A percentile compares a stretch with the other conserved stretches of the same genome.
phyloP scores from a whole-genome alignment of 441 rosid genomes.

The Croton setiger region DNA sequence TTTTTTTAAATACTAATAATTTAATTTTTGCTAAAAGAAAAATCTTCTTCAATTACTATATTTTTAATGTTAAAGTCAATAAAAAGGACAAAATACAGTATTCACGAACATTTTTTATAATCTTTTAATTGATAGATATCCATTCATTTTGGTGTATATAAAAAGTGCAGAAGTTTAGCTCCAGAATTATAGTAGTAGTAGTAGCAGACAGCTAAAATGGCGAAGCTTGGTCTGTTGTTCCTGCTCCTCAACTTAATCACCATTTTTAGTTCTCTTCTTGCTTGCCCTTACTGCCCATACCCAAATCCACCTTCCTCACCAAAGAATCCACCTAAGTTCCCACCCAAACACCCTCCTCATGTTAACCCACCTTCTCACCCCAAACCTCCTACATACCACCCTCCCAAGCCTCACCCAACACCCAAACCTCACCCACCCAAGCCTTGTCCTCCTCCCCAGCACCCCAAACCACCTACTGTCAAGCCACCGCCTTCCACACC shows the following conservation, averaged over 20 bases:
- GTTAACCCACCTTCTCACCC: conserved; percentile 31
- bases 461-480: too few species aligned
- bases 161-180: not conserved
- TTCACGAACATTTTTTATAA: too few species aligned
- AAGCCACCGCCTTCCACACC: too few species aligned
- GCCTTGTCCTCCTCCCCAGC: too few species aligned
- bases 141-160: not conserved
- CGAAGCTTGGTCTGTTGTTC: conserved; percentile 20
- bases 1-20: too few species aligned
- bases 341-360: conserved; percentile 8
- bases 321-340: conserved; percentile 1
- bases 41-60: too few species aligned
- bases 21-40: too few species aligned
- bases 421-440: too few species aligned
- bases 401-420: conserved; percentile 29
- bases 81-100: too few species aligned
- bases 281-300: conserved; percentile 50
- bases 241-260: conserved; percentile 29
- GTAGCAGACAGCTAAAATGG: conserved; percentile 16
- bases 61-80: too few species aligned
- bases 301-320: conserved; percentile 39
- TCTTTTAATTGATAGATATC: not conserved
- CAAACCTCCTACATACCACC: conserved; percentile 18
- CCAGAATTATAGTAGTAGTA: not conserved
- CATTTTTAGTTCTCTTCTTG: conserved; percentile 32